Base-by-base conservation (phyloP, 768 basidiomycete genomes). In the Cystofilobasidium bisporidii region DNA sequence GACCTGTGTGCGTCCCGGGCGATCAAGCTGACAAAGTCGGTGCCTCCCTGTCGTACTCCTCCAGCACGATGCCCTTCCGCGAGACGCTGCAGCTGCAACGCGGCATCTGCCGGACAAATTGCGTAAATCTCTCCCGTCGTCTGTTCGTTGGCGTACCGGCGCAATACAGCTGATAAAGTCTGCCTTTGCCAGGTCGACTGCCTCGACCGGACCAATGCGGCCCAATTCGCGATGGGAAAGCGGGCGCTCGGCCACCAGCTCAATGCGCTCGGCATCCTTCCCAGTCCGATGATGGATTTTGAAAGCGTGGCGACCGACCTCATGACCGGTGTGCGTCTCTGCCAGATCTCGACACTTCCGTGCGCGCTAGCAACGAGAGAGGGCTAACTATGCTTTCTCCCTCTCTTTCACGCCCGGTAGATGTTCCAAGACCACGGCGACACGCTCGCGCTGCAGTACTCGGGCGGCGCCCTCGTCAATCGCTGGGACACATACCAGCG, bases 241-340 rank as follows among this genome's bases (percentile, higher is more conserved):
- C 86, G 89, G 26, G 96, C 89, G 0, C 80, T 99, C 22, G 93
- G 92, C 0, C 92, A 97, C 76, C 96, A 99, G 75, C 81, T 99
- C 11, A 90, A 94, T 75, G 93, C 92, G 0, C 84, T 99, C 4
- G 96, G 96, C 0, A 82, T 98, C 20, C 85, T 96, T 11, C 85
- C 87, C 24, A 85, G 80, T 66, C 92, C 94, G 0, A 85, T 91
- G 73, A 80, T 99, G 43, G 83, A 86, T 0, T 94, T 94, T 74
- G 91, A 94, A 73, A 91, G 88, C 14, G 93, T 94, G 76, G 92
- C 91, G 0, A 88, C 93, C 47, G 91, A 93, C 75, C 92, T 98
- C 84, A 74, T 99, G 72, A 98, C 92, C 4, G 91, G 96, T 64
- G 75, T 74, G 22, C 58, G 73, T 33, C n/a, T n/a, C n/a, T n/a